Evolutionary conservation across 2,329 filamentous ascomycete genomes (phyloP), one percentile per base, ranked within the genome.

Genomic region (Incumbomyces lentus): DNA sequence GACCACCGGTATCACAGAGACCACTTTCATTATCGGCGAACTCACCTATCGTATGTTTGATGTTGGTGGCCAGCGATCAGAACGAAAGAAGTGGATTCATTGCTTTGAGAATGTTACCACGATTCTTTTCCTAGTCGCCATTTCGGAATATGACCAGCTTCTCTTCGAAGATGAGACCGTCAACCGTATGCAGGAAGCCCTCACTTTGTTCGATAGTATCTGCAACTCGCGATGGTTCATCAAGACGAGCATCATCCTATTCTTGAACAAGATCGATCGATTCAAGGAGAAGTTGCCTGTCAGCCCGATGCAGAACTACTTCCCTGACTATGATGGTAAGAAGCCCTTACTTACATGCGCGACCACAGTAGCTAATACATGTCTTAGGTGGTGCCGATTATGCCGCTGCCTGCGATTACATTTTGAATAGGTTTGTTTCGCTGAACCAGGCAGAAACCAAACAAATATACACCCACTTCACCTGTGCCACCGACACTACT

Each of bases 381-480:
- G 33, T 57, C 62, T 52, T 51, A 72, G 86, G 90, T 57, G 92
- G 92, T 58, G 84, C 94, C 58, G 90, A 98, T 69, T 98, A 98
- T 63, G 82, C 84, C 34, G 84, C 87, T 43, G 92, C 92, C 32
- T 98, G 92, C 72, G 90, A 98, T 68, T 98, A 98, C 72, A 96
- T 98, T 61, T 79, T 98, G 52, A 96, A 96, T 77, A 81, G 92
- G 64, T 98, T 98, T 69, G 92, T 96, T 60, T 92, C 86, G 64
- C 74, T 98, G 64, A 98, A 98, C 73, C 92, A 96, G 70, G 90
- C 95, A 66, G 92, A 96, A 74, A 95, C 88, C 46, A 98, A 98
- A 76, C 92, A 98, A 68, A 96, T 98, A 67, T 98, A 98, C 76
- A 98, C 92, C 49, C 92, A 96, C 70, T 98, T 98, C 71, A 98